Percentiles rank a stretch among this genome's conserved stretches.
Conservation (phyloP, 148 eudicot species). For the Beta vulgaris region DNA sequence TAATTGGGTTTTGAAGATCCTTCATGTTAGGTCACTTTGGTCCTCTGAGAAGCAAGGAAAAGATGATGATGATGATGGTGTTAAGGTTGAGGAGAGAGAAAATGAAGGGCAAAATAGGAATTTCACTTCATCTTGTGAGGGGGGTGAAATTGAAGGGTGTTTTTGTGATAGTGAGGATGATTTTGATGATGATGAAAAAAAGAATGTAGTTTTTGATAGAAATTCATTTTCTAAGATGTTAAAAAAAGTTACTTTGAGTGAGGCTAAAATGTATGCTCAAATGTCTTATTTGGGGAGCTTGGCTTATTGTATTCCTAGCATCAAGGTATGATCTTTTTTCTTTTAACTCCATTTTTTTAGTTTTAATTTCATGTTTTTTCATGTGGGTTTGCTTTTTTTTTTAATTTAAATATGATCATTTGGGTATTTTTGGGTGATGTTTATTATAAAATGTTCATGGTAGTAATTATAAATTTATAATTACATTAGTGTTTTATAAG, state of each 20-base stretch:
- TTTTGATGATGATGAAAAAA: slow-evolving; percentile 29
- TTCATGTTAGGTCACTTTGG: slow-evolving; percentile 62
- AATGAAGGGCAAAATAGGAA: slow-evolving; percentile 26
- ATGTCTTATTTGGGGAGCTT: slow-evolving; percentile 81
- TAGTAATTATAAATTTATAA: too few species aligned
- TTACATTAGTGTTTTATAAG: neutral
- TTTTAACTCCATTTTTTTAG: neutral
- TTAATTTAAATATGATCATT: neutral
- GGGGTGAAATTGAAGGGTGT: slow-evolving; percentile 46
- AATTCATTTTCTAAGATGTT: slow-evolving; percentile 69
- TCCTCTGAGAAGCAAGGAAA: slow-evolving; percentile 27
- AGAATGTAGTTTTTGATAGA: slow-evolving; percentile 44
- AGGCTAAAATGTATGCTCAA: slow-evolving; percentile 83
- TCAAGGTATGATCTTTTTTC: slow-evolving; percentile 53
- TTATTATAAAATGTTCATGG: neutral
- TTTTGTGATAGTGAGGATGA: slow-evolving; percentile 43
- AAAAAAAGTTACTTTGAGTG: slow-evolving; percentile 66
- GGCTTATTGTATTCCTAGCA: slow-evolving; percentile 76
- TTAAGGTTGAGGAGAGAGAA: slow-evolving; percentile 22
- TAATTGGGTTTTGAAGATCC: slow-evolving; percentile 85
- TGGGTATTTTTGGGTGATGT: neutral
- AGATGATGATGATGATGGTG: neutral
- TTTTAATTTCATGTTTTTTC: neutral
- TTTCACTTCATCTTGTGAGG: slow-evolving; percentile 22
- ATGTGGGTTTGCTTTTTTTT: neutral